Base-by-base conservation (phyloP, 78 protist species). In the Chrysochromulina parva region DNA sequence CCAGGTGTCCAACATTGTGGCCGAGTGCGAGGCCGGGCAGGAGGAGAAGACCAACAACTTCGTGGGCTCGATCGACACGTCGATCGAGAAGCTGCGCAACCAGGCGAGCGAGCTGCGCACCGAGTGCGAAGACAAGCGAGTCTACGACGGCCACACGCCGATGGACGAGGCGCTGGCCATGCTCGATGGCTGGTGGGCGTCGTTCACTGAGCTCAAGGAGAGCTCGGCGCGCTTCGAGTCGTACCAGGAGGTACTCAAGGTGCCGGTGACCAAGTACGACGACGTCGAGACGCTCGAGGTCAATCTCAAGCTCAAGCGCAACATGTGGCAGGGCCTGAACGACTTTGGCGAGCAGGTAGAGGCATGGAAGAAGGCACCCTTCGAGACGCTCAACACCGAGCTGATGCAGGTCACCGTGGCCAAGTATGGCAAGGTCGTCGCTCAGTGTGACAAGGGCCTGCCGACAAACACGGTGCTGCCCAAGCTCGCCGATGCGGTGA, bases 21-120 rank as follows among this genome's bases (percentile, higher is more conserved):
- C 54, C 13, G n/a, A 22, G 50, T 60, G 47, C 26, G 95, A 93
- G 24, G 47, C 78, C 17, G 19, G 24, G 52, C 57, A 78, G 82
- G 95, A 94, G 73, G 81, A n/a, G 48, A 7, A 55, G 81, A 52
- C 24, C 14, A 1, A 4, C 19, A 17, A 55, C 48, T 89, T 93
- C 93, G 26, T 74, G n/a, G 89, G 55, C 52, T 16, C 62, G 57
- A 54, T 93, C 54, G 95, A 89, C 65, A 53, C 16, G 91, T 48
- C 5, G 52, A 24, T 88, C 58, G 1, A 71, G 19, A 2, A 71
- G 20, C 85, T 88, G 66, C 73, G 59, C 38, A 24, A 24, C 19
- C 54, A 5, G 52, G 60, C 47, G 19, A 38, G 2, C 16, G 80
- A 38, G 60, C n/a, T 85, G 24, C 19, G 3, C 38, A 17, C n/a